phyloP scores from a whole-genome alignment of 2,329 filamentous ascomycete species.

The Teratosphaeria nubilosa region DNA sequence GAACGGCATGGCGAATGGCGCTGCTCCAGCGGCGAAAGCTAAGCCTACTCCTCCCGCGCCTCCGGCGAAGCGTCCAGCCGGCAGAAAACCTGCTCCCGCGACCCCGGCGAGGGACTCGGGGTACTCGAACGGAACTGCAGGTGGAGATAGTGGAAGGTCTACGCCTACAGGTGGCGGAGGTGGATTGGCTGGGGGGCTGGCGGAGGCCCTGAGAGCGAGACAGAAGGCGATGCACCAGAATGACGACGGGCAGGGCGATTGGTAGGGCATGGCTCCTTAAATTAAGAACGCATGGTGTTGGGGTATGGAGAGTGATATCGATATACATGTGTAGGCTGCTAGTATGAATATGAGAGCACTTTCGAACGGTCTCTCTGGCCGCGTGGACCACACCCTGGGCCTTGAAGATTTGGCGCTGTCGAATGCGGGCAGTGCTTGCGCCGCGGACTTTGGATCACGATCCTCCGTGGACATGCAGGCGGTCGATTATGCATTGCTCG shows the following conservation, averaged over 20 bases:
- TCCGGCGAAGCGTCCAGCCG: conserved; percentile 68
- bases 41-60: conserved; percentile 69
- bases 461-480: no score
- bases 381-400: not conserved
- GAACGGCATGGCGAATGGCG: conserved; percentile 29
- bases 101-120: conserved; percentile 58
- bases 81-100: conserved; percentile 58
- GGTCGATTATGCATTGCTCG: no score
- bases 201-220: conserved; percentile 39
- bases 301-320: not conserved
- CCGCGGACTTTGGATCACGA: no score
- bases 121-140: conserved; percentile 31
- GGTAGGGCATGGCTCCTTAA: conserved; percentile 6
- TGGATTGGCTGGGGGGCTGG: conserved; percentile 39
- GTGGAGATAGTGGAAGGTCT: conserved; percentile 27
- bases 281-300: not conserved
- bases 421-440: no score
- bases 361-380: not conserved
- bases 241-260: not conserved
- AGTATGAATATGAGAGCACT: not conserved
- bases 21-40: conserved; percentile 32
- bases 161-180: conserved; percentile 27
- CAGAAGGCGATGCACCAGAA: conserved; percentile 39
- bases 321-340: not conserved
- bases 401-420: no score